phyloP scores from a whole-genome alignment of 176 grass and related monocot genomes.

The Ampelocalamus luodianensis region DNA sequence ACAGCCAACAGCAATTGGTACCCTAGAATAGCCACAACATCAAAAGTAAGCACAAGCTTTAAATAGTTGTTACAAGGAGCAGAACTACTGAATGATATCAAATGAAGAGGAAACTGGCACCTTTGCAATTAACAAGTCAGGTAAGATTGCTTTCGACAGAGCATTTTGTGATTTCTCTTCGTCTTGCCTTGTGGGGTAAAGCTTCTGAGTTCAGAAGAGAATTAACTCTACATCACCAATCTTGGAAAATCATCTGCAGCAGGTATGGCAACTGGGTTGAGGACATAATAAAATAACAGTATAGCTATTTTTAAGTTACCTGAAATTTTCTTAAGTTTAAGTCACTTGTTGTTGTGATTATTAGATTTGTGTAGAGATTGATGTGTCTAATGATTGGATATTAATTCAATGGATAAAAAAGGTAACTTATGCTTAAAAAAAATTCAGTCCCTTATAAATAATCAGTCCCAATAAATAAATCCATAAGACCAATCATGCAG shows the following conservation, averaged over 20 bases:
- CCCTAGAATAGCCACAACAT: constrained; percentile 28
- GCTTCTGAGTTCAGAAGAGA: constrained; percentile 33
- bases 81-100: background rate
- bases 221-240: constrained; percentile 36
- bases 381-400: too few species aligned
- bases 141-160: constrained; percentile 1
- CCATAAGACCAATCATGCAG: background rate
- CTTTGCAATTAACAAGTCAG: constrained; percentile 33
- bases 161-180: constrained; percentile 4
- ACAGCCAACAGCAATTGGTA: background rate
- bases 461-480: too few species aligned
- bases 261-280: constrained; percentile 30
- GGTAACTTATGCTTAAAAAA: too few species aligned
- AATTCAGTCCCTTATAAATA: too few species aligned
- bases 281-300: too few species aligned
- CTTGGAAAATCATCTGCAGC: constrained; percentile 13
- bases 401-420: too few species aligned
- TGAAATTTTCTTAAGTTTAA: too few species aligned
- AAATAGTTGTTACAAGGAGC: constrained; percentile 8
- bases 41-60: background rate
- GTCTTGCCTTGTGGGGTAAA: constrained; percentile 26
- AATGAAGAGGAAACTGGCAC: constrained; percentile 20
- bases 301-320: too few species aligned
- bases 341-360: too few species aligned
- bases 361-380: too few species aligned